Base-by-base conservation (phyloP, 495 filamentous ascomycete genomes). In the Pyrenula aspistea region DNA sequence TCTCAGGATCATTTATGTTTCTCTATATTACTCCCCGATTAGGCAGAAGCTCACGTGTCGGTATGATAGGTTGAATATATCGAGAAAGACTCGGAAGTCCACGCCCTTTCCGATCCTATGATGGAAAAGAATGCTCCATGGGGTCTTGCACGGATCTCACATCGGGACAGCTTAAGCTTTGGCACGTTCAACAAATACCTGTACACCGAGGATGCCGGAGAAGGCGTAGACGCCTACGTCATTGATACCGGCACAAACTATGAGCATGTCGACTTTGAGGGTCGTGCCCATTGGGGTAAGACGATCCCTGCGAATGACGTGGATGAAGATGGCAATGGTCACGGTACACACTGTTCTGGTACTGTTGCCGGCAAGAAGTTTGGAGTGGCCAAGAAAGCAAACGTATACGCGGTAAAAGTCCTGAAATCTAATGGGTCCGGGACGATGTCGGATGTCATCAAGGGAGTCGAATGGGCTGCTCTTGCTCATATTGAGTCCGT, bases 271-370 rank as follows among this genome's bases (percentile, higher is more conserved):
- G 94, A 99, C 73, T 99, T 99, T 61, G 91, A 91, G 69, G 94
- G 91, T 55, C 90, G 94, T 67, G 94, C 94, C 54, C 73, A 77
- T 63, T 99, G 94, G 94, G 92, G 92, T 69, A 91, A 95, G 83
- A 99, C 94, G 56, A 87, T 99, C 63, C 94, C 94, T 55, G 57
- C 66, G 51, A 81, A 80, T 57, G 94, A 99, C 65, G 83, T 75
- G 49, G 94, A 99, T 68, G 75, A 80, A 54, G 94, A 99, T 76
- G 94, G 94, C 69, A 99, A 99, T 63, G 94, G 94, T 55, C 94
- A 99, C 78, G 94, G 94, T 63, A 99, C 94, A 61, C 94, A 99
- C 80, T 99, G 94, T 80, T 97, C 94, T 57, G 94, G 94, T 61
- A 99, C 94, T 48, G 83, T 97, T 63, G 94, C 86, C 57, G 94